These are phyloP conservation scores for Musa beccarii DNA, from an alignment of 176 grass and related monocot genomes.

Conservation along the genomic window DNA sequence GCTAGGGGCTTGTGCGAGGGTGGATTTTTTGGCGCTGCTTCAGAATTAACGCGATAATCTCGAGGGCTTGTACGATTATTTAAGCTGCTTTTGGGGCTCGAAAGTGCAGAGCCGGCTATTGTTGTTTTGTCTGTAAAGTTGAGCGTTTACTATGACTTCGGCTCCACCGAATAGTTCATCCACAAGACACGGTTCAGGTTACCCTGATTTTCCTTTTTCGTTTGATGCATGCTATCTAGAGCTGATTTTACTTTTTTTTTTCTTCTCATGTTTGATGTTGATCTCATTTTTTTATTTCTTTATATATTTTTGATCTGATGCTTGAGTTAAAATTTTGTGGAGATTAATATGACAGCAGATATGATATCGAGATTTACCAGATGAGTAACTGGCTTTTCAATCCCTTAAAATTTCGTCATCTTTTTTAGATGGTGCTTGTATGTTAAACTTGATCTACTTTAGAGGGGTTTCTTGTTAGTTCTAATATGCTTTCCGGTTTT, in stretches of 20 bases:
- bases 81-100: background rate
- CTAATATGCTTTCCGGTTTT: background rate
- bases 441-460: background rate
- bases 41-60: constrained; percentile 6
- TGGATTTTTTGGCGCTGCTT: constrained; percentile 8
- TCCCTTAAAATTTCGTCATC: background rate
- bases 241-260: background rate
- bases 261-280: background rate
- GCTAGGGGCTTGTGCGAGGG: background rate
- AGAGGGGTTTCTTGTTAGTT: too few relatives aligned
- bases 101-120: background rate
- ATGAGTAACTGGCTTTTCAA: background rate
- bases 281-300: background rate
- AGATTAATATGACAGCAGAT: background rate
- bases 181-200: background rate
- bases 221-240: background rate
- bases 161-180: background rate
- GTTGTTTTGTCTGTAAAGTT: background rate
- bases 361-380: background rate
- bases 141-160: background rate
- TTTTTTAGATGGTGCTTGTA: background rate
- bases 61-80: constrained; percentile 5
- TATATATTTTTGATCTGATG: background rate
- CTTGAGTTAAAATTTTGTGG: background rate
- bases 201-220: background rate